Base-by-base conservation (phyloP, 805 yeast species). In the Starmerella tilneyi region DNA sequence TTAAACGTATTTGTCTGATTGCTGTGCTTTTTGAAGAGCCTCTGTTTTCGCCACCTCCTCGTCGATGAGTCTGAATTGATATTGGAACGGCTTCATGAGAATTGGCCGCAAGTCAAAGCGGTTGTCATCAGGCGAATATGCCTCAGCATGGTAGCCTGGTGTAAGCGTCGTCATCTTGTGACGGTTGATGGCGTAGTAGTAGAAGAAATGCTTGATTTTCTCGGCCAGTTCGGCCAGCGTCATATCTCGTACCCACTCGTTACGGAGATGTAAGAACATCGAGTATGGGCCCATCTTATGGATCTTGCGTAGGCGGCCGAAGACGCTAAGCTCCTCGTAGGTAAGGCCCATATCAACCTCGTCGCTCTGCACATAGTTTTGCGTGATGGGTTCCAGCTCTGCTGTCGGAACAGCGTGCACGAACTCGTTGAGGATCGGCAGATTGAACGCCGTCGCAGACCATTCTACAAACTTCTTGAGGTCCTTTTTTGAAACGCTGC, bases 281-380 rank as follows among this genome's bases (percentile, higher is more conserved):
- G 94, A 84, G 59, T 83, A 84, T 4, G 98, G 98, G 0, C 99
- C 99, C 65, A 95, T 84, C 65, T 88, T 88, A 40, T 84, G 84
- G 38, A 92, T 81, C 63, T 92, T 92, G 53, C 99, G 75, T 50
- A 92, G 71, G 48, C 82, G 73, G 12, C 99, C 99, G 68, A 92
- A 88, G 6, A 82, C 70, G 27, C 95, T 81, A 48, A 92, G 72
- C 60, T 92, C 98, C 53, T 88, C 94, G 58, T 92, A 92, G 0
- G 96, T 83, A 81, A 94, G 82, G 2, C 99, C 99, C 99, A 92
- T 92, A 60, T 92, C 99, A 12, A 76, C 78, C 63, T 92, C 99
- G 63, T 92, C 99, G 26, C 94, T 82, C 63, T 92, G 99, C 13
- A 89, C 94, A 56, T 92, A 89, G 46, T 77, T 72, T 52, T 81